phyloP scores from a whole-genome alignment of 164 flowering plant genomes.

The Annona cherimola region DNA sequence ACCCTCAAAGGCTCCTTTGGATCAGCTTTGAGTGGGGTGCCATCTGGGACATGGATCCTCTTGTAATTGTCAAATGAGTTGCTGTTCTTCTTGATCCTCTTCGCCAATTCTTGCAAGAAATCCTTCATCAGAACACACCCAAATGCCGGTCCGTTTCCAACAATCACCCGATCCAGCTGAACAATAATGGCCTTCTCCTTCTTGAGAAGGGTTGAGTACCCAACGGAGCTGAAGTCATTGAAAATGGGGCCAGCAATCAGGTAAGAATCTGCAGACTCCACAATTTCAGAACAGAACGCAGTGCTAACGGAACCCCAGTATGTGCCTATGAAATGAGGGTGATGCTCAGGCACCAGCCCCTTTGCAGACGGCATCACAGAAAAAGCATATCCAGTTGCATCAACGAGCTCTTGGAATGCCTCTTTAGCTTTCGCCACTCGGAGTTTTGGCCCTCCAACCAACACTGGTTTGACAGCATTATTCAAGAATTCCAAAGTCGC shows the following conservation, averaged over 20 bases:
- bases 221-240: slow-evolving; percentile 79
- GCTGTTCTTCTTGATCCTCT: slow-evolving; percentile 33
- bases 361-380: slow-evolving; percentile 39
- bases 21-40: slow-evolving; percentile 38
- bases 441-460: slow-evolving; percentile 41
- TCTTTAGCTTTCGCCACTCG: slow-evolving; percentile 27
- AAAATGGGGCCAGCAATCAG: slow-evolving; percentile 68
- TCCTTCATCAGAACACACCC: slow-evolving; percentile 38
- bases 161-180: slow-evolving; percentile 35
- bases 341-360: slow-evolving; percentile 36
- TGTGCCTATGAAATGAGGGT: slow-evolving; percentile 30
- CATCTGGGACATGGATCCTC: slow-evolving; percentile 67
- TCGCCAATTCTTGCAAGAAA: slow-evolving; percentile 25
- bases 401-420: slow-evolving; percentile 27
- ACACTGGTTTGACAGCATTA: slow-evolving; percentile 43
- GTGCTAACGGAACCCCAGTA: slow-evolving; percentile 43
- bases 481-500: slow-evolving; percentile 30
- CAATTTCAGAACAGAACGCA: slow-evolving; percentile 32
- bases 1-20: slow-evolving; percentile 70
- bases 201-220: slow-evolving; percentile 28
- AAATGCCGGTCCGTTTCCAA: slow-evolving; percentile 33
- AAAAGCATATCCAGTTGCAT: slow-evolving; percentile 24
- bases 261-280: slow-evolving; percentile 44
- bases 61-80: slow-evolving; percentile 66
- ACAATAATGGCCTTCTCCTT: slow-evolving; percentile 37